Evolutionary conservation across 257 asterid genomes (phyloP).

Genomic region (Capsicum rhomboideum): DNA sequence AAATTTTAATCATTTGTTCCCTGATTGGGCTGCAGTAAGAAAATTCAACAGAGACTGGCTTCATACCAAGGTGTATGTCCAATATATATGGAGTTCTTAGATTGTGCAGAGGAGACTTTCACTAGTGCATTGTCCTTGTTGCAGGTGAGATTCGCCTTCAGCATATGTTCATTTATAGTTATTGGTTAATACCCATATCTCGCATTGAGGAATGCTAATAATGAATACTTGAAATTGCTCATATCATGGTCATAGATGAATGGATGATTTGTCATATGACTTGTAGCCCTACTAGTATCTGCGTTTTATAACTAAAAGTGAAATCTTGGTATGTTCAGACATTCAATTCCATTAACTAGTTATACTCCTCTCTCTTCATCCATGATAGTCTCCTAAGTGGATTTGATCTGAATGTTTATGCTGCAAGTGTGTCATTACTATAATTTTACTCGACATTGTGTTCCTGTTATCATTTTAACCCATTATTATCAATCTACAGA

Average conservation of each 20-base stretch:
- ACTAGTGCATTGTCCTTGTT: constrained; percentile 53
- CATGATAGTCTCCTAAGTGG: not conserved
- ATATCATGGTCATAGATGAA: not conserved
- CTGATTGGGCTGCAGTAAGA: constrained; percentile 51
- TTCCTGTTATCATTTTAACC: not conserved
- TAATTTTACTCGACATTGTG: not conserved
- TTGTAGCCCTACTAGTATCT: not conserved
- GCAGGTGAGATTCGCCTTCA: constrained; percentile 35
- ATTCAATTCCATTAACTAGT: not conserved
- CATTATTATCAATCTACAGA: constrained; percentile 18
- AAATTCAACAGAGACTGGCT: constrained; percentile 88
- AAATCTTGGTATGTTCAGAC: not conserved
- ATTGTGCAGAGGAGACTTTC: constrained; percentile 82
- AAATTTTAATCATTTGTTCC: not conserved
- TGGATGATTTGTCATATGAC: not conserved
- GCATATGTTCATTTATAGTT: not conserved
- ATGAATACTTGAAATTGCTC: not conserved
- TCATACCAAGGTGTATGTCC: constrained; percentile 95
- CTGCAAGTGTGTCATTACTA: not conserved
- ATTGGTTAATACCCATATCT: not conserved
- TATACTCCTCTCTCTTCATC: not conserved
- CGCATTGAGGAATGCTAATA: not conserved
- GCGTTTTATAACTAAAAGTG: not conserved
- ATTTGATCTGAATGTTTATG: not conserved
- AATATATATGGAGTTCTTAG: constrained; percentile 72